These are phyloP conservation scores for Staphylotrichum tortipilum DNA, from an alignment of 495 filamentous ascomycete species.

Conservation along the genomic window DNA sequence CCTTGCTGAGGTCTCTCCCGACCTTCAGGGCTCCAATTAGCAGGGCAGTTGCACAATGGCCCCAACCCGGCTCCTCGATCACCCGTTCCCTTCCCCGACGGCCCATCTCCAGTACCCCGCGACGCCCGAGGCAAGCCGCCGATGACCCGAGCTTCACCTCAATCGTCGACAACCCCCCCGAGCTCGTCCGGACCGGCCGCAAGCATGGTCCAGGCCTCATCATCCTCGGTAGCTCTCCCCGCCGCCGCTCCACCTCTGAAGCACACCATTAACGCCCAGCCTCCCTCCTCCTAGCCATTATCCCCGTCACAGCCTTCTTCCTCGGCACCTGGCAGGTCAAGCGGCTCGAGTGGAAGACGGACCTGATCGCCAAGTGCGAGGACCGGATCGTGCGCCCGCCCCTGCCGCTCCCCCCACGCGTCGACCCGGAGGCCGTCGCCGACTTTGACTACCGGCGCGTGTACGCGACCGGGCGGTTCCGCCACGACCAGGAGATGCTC, in stretches of 20 bases:
- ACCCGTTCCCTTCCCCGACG: constrained; percentile 13
- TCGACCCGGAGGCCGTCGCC: constrained; percentile 68
- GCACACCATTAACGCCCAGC: neutral
- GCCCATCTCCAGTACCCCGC: constrained; percentile 24
- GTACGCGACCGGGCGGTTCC: constrained; percentile 59
- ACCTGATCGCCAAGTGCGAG: constrained; percentile 79
- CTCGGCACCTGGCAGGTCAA: constrained; percentile 96
- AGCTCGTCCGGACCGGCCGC: constrained; percentile 60
- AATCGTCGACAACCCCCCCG: constrained; percentile 75
- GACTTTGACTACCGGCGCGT: constrained; percentile 93
- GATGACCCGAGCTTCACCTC: constrained; percentile 69
- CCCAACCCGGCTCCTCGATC: neutral
- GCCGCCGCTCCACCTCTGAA: neutral
- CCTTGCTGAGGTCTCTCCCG: constrained; percentile 3
- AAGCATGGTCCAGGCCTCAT: constrained; percentile 77
- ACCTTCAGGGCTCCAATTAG: constrained; percentile 7
- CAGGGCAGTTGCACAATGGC: neutral
- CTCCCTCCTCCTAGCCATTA: constrained; percentile 51
- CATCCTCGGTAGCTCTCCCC: constrained; percentile 52
- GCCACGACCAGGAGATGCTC: constrained; percentile 93
- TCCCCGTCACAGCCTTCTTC: constrained; percentile 81
- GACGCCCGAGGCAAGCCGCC: constrained; percentile 33
- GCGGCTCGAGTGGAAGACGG: constrained; percentile 86
- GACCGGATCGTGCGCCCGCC: constrained; percentile 82
- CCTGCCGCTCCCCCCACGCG: constrained; percentile 70